These are phyloP conservation scores for Dryadomyces sulphureus DNA, from an alignment of 2,329 filamentous ascomycete species.

Conservation along the genomic window DNA sequence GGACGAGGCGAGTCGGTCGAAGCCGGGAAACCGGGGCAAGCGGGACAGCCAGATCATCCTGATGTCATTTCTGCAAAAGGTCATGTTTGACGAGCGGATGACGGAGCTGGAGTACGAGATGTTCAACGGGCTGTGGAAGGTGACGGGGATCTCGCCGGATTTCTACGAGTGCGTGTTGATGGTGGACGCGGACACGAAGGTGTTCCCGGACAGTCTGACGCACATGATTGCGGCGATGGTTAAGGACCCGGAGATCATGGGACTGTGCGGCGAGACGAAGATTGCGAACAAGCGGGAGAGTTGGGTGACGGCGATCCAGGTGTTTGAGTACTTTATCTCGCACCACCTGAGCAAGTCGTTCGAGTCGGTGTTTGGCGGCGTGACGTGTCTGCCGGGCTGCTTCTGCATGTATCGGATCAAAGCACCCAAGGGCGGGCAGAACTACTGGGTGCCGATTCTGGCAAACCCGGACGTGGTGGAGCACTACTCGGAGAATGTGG, in stretches of 20 bases:
- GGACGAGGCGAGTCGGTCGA: slow-evolving; percentile 64
- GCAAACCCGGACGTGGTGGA: slow-evolving; percentile 98
- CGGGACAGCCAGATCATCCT: slow-evolving; percentile 97
- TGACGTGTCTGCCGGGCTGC: slow-evolving; percentile 94
- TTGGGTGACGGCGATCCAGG: slow-evolving; percentile 97
- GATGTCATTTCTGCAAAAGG: slow-evolving; percentile 98
- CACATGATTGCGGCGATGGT: slow-evolving; percentile 99
- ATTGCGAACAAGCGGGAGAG: slow-evolving; percentile 94
- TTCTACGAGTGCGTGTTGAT: slow-evolving; percentile 97
- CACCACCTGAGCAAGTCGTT: slow-evolving; percentile 96
- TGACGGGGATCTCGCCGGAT: slow-evolving; percentile 94
- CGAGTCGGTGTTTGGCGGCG: slow-evolving; percentile 96
- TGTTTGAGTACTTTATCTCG: slow-evolving; percentile 99
- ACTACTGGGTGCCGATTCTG: slow-evolving; percentile 98
- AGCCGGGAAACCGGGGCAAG: slow-evolving; percentile 95
- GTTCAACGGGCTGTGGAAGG: slow-evolving; percentile 98
- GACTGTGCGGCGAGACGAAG: slow-evolving; percentile 95
- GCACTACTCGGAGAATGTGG: slow-evolving; percentile 98
- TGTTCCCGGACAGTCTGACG: slow-evolving; percentile 94
- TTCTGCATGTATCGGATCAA: slow-evolving; percentile 99
- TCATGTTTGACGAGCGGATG: slow-evolving; percentile 99
- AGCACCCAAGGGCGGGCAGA: slow-evolving; percentile 91
- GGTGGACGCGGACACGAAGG: slow-evolving; percentile 98
- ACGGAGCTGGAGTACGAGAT: slow-evolving; percentile 98
- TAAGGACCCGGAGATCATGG: slow-evolving; percentile 98